A percentile compares a stretch with the other conserved stretches of the same genome.
These are phyloP conservation scores for Ehretia macrophylla DNA, from an alignment of 257 asterid species.

Conservation along the genomic window DNA sequence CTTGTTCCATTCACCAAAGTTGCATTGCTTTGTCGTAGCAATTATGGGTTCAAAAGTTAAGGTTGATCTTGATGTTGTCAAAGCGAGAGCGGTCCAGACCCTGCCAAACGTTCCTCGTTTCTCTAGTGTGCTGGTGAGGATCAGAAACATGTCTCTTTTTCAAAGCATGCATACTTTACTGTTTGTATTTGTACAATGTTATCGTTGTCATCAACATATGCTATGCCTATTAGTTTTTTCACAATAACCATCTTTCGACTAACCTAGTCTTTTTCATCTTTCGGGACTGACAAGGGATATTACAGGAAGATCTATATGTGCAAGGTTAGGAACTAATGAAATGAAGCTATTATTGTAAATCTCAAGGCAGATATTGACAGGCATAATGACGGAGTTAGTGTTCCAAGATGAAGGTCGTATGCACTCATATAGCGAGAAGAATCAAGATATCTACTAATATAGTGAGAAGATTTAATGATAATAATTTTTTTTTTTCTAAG, in stretches of 20 bases:
- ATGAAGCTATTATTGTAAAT: neutral
- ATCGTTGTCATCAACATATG: no score
- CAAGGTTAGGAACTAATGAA: neutral
- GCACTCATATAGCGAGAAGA: no score
- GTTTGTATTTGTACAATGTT: neutral
- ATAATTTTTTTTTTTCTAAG: no score
- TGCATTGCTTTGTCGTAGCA: conserved; percentile 24
- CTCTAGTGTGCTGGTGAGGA: conserved; percentile 32
- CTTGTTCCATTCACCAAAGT: conserved; percentile 26
- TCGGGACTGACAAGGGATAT: no score
- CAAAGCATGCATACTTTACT: neutral
- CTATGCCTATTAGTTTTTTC: no score
- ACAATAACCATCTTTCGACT: no score
- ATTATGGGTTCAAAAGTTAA: conserved; percentile 28
- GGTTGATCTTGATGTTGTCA: conserved; percentile 24
- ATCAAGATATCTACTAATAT: no score
- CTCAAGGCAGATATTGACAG: neutral
- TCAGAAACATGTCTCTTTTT: neutral
- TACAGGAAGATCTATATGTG: no score
- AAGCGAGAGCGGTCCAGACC: conserved; percentile 14
- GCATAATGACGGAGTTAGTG: no score
- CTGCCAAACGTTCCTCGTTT: conserved; percentile 53
- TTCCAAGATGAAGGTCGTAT: no score
- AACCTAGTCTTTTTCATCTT: no score
- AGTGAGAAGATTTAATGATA: no score